These are phyloP conservation scores for Xylaria sp. DNA, from an alignment of 2,329 filamentous ascomycete genomes.

Conservation along the genomic window DNA sequence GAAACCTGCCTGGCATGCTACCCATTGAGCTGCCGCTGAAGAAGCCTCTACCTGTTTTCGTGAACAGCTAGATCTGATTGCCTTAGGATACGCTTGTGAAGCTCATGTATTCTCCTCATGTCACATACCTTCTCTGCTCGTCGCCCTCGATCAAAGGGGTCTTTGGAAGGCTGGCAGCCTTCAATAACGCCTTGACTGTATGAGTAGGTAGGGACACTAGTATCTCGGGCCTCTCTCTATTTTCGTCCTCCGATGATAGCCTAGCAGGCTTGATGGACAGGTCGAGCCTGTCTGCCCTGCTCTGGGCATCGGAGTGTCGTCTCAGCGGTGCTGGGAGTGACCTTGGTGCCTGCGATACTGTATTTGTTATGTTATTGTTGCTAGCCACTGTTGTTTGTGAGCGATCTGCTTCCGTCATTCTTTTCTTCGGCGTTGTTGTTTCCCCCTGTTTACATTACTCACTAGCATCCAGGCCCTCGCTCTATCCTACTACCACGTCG, in stretches of 20 bases:
- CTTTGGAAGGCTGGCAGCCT: conserved; percentile 8
- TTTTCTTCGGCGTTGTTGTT: not conserved
- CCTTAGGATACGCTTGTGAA: conserved; percentile 7
- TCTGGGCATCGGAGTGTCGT: conserved; percentile 30
- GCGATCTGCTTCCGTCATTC: not conserved
- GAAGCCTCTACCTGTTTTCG: conserved; percentile 22
- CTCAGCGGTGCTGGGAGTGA: conserved; percentile 14
- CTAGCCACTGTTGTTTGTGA: conserved; percentile 27
- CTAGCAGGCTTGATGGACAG: conserved; percentile 3
- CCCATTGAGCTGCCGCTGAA: conserved; percentile 30
- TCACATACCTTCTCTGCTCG: conserved; percentile 20
- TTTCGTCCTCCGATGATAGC: conserved; percentile 2
- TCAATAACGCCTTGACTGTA: conserved; percentile 2
- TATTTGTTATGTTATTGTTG: conserved; percentile 12
- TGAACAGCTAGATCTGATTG: conserved; percentile 7
- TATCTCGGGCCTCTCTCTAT: conserved; percentile 10
- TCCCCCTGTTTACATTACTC: conserved; percentile 6
- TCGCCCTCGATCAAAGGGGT: conserved; percentile 7
- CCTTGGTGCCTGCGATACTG: not conserved
- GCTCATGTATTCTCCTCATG: not conserved
- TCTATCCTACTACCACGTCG: not conserved
- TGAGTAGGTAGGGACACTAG: conserved; percentile 4
- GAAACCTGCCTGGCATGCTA: conserved; percentile 32
- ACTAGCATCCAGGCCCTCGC: conserved; percentile 11
- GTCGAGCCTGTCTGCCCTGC: conserved; percentile 17